Evolutionary conservation across 345 rosid species (phyloP).

Genomic region (Conringia planisiliqua): DNA sequence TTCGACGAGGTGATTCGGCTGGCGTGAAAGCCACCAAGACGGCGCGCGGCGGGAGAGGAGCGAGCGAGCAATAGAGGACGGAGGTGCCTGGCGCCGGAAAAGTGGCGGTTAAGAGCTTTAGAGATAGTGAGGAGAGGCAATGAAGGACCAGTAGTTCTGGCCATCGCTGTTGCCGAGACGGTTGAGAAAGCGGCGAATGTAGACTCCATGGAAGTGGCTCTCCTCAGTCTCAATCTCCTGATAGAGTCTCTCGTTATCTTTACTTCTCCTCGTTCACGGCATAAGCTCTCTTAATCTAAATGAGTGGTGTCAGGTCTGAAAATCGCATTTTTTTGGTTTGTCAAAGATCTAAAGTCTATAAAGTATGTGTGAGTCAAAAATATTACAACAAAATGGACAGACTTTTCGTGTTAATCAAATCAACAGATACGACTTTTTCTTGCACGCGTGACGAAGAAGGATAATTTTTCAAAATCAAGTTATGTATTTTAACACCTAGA

Average conservation of each 20-base stretch:
- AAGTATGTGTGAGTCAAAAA: background rate
- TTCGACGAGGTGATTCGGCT: background rate
- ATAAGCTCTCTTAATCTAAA: background rate
- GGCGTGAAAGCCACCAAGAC: slow-evolving; percentile 18
- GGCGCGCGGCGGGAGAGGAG: slow-evolving; percentile 22
- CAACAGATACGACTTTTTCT: background rate
- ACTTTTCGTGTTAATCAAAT: background rate
- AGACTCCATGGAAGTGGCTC: slow-evolving; percentile 46
- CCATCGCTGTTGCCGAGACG: slow-evolving; percentile 23
- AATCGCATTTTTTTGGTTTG: background rate
- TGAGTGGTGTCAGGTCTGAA: slow-evolving; percentile 16
- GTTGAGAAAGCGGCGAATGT: slow-evolving; percentile 35
- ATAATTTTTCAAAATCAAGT: background rate
- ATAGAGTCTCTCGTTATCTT: slow-evolving; percentile 19
- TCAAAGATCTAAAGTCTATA: background rate
- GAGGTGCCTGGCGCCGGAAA: slow-evolving; percentile 22
- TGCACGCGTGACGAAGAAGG: background rate
- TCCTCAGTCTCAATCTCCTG: background rate
- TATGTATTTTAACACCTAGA: background rate
- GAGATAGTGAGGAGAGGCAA: slow-evolving; percentile 47
- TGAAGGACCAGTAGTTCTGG: slow-evolving; percentile 30
- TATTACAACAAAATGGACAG: background rate
- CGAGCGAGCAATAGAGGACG: slow-evolving; percentile 36
- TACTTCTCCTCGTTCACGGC: background rate
- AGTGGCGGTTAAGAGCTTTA: slow-evolving; percentile 48